These are phyloP conservation scores for Mycena kentingensis DNA, from an alignment of 768 basidiomycete genomes.

Conservation along the genomic window DNA sequence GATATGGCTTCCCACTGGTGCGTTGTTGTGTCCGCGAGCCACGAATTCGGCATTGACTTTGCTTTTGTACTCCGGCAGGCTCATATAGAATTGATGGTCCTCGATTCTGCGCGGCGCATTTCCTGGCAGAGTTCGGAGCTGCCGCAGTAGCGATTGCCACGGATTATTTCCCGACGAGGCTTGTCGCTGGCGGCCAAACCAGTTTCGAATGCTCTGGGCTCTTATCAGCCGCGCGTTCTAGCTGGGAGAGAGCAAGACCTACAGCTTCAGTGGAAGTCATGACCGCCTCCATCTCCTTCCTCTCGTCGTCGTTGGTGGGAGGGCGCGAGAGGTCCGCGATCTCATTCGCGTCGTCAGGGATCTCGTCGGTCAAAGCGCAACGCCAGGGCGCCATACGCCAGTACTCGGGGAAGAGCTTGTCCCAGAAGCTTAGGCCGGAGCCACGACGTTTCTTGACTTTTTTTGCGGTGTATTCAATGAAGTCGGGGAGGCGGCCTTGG, in stretches of 20 bases:
- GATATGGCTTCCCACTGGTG: neutral
- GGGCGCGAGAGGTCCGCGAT: neutral
- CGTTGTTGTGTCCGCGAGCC: neutral
- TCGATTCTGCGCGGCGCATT: neutral
- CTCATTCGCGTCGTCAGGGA: neutral
- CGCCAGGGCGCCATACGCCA: neutral
- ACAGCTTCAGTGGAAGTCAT: neutral
- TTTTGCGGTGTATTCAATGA: neutral
- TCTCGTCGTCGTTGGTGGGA: neutral
- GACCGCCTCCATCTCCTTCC: neutral
- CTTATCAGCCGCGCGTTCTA: neutral
- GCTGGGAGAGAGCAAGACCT: neutral
- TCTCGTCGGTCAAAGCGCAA: neutral
- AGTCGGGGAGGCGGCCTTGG: neutral
- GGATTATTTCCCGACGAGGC: neutral
- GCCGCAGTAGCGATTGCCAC: neutral
- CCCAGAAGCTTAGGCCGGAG: neutral
- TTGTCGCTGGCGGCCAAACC: neutral
- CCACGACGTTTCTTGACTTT: neutral
- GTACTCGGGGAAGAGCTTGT: neutral
- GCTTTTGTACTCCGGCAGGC: neutral
- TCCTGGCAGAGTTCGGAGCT: neutral
- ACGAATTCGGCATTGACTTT: neutral
- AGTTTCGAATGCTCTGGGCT: neutral
- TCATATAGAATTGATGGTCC: neutral